phyloP scores from a whole-genome alignment of 176 grass and related monocot species.

The Cenchrus purpureus region DNA sequence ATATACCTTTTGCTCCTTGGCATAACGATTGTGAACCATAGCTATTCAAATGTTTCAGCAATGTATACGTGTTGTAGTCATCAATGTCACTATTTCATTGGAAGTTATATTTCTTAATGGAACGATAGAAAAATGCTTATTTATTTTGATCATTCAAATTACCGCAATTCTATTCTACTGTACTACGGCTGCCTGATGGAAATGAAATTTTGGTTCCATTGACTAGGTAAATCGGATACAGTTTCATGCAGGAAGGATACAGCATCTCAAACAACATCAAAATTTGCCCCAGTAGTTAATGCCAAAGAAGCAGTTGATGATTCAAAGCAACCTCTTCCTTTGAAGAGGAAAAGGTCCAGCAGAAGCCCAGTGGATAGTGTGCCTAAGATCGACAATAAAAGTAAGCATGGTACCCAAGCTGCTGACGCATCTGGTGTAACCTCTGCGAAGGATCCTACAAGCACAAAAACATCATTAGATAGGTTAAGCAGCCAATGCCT shows the following conservation, averaged over 20 bases:
- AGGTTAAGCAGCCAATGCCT: constrained; percentile 84
- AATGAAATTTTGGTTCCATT: constrained; percentile 28
- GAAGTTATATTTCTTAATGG: background rate
- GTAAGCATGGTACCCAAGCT: constrained; percentile 60
- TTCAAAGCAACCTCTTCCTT: constrained; percentile 50
- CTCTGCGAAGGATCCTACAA: constrained; percentile 85
- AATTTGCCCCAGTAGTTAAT: constrained; percentile 36
- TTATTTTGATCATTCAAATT: constrained; percentile 27
- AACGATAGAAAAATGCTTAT: constrained; percentile 6
- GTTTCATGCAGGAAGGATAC: constrained; percentile 36
- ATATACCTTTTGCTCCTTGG: background rate
- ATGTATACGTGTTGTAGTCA: constrained; percentile 1
- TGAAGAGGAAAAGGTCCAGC: constrained; percentile 65
- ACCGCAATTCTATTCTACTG: background rate
- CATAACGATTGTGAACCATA: background rate
- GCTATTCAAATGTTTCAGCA: constrained; percentile 33
- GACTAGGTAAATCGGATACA: constrained; percentile 52
- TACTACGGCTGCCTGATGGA: background rate
- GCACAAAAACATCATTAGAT: constrained; percentile 72
- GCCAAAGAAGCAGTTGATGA: constrained; percentile 50
- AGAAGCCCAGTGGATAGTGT: constrained; percentile 32
- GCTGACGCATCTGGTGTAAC: constrained; percentile 87
- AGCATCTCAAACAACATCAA: constrained; percentile 34
- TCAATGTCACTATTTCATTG: constrained; percentile 12
- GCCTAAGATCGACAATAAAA: constrained; percentile 57